These are phyloP conservation scores for Luvunga scandens DNA, from an alignment of 345 rosid species.

Conservation along the genomic window DNA sequence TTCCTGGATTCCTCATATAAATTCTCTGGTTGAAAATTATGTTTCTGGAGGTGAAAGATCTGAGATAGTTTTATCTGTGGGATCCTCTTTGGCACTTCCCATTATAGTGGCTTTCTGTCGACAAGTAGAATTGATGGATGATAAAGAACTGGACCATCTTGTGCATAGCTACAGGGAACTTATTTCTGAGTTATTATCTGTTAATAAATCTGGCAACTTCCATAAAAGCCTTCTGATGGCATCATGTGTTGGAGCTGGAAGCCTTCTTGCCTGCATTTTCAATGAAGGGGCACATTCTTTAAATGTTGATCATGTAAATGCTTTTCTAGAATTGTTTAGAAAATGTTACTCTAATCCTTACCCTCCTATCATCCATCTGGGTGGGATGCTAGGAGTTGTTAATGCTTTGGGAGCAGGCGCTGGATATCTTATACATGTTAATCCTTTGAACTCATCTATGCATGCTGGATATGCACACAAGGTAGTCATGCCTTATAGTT, in stretches of 20 bases:
- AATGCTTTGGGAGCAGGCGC: conserved; percentile 83
- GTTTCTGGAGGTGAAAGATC: conserved; percentile 37
- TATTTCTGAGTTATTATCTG: conserved; percentile 62
- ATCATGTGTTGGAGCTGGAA: conserved; percentile 80
- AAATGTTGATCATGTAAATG: conserved; percentile 48
- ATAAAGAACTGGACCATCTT: conserved; percentile 53
- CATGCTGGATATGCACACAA: conserved; percentile 39
- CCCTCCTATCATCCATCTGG: conserved; percentile 60
- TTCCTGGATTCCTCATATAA: conserved; percentile 69
- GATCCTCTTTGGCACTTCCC: conserved; percentile 84
- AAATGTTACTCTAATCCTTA: conserved; percentile 65
- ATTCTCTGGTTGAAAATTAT: conserved; percentile 36
- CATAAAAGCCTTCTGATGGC: conserved; percentile 77
- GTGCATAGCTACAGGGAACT: conserved; percentile 55
- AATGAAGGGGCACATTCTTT: conserved; percentile 72
- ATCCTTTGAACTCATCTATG: conserved; percentile 37
- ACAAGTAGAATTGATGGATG: conserved; percentile 68
- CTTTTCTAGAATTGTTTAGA: conserved; percentile 60
- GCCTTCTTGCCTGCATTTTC: conserved; percentile 59
- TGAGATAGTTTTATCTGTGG: conserved; percentile 54
- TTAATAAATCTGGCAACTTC: conserved; percentile 53
- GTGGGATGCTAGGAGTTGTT: conserved; percentile 90
- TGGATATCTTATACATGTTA: conserved; percentile 54
- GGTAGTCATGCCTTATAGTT: conserved; percentile 32
- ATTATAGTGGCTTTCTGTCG: conserved; percentile 70